These are phyloP conservation scores for Pseudozyma pruni DNA, from an alignment of 1,284 basidiomycete genomes.

Conservation along the genomic window DNA sequence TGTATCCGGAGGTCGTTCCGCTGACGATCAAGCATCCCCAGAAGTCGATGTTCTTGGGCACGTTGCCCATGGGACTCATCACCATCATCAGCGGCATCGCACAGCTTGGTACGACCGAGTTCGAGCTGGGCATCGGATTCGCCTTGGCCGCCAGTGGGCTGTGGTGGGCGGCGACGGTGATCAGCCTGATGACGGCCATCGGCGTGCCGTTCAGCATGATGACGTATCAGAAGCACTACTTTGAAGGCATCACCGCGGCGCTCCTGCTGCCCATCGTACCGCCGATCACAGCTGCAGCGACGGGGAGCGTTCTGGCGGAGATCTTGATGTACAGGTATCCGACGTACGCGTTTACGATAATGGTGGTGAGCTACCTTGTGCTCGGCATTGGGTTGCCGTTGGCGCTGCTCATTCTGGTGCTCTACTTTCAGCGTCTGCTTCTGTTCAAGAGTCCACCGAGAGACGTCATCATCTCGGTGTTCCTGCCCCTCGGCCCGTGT, in stretches of 20 bases:
- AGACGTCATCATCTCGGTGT: slow-evolving; percentile 59
- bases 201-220: slow-evolving; percentile 59
- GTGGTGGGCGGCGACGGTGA: slow-evolving; percentile 44
- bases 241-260: slow-evolving; percentile 55
- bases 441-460: slow-evolving; percentile 58
- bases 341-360: slow-evolving; percentile 55
- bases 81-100: slow-evolving; percentile 57
- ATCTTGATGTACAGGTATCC: slow-evolving; percentile 43
- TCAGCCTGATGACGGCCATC: slow-evolving; percentile 41
- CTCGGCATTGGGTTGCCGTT: slow-evolving; percentile 58
- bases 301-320: slow-evolving; percentile 48
- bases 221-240: slow-evolving; percentile 58
- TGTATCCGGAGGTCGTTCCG: slow-evolving; percentile 56
- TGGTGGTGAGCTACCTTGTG: slow-evolving; percentile 51
- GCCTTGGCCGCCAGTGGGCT: slow-evolving; percentile 43
- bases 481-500: slow-evolving; percentile 57
- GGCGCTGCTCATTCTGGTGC: slow-evolving; percentile 51
- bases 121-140: slow-evolving; percentile 43
- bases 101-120: slow-evolving; percentile 48
- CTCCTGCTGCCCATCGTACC: slow-evolving; percentile 58
- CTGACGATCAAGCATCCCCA: slow-evolving; percentile 61
- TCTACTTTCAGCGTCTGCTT: slow-evolving; percentile 60
- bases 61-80: slow-evolving; percentile 55
- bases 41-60: slow-evolving; percentile 56
- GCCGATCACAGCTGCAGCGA: slow-evolving; percentile 56